phyloP scores from a whole-genome alignment of 2,329 filamentous ascomycete genomes.

The Colletotrichum chrysophilum region DNA sequence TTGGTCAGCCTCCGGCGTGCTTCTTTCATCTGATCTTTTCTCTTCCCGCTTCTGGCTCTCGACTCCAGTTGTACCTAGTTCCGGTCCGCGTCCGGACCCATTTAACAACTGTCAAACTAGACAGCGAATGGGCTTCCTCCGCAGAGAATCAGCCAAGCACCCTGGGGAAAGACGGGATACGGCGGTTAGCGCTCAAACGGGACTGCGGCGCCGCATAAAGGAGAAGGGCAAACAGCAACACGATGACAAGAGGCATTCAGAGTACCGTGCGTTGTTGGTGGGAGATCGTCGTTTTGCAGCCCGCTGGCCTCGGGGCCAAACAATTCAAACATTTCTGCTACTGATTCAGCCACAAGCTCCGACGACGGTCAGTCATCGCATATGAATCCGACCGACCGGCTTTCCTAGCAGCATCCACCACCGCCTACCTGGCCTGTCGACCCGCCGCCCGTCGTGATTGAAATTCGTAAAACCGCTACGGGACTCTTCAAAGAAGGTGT shows the following conservation, averaged over 20 bases:
- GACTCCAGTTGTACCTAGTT: background rate
- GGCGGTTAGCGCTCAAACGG: background rate
- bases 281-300: conserved; percentile 7
- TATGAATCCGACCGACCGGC: background rate
- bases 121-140: background rate
- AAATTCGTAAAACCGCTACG: conserved; percentile 7
- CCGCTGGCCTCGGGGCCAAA: background rate
- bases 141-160: background rate
- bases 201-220: conserved; percentile 4
- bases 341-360: conserved; percentile 17
- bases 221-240: background rate
- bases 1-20: background rate
- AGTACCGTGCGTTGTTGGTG: background rate
- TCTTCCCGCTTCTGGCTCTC: conserved; percentile 10
- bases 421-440: background rate
- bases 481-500: conserved; percentile 4
- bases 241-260: background rate
- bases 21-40: conserved; percentile 29
- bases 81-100: background rate
- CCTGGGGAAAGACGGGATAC: background rate
- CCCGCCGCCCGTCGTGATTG: background rate
- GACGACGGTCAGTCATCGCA: background rate
- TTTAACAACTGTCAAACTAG: conserved; percentile 4
- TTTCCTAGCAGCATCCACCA: background rate
- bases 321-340: conserved; percentile 1